Percentiles rank a stretch among this genome's conserved stretches.
phyloP scores from a whole-genome alignment of 192 early-diverging fungal species.

The Gigaspora rosea region DNA sequence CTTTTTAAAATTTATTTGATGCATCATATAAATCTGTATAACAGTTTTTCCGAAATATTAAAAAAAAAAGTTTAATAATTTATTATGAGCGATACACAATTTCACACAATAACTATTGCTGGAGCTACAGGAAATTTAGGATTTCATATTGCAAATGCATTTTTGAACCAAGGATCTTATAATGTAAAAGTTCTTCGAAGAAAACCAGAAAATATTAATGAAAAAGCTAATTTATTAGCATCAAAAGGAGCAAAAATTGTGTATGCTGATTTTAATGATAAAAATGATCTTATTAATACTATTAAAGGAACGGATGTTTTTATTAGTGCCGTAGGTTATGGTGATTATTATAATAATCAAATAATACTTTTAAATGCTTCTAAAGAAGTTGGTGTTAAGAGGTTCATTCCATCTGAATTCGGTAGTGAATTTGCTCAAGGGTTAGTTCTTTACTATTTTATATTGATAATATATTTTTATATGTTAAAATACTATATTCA shows the following conservation, averaged over 20 bases:
- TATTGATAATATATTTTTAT: background rate
- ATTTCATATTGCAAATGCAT: background rate
- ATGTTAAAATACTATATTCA: no score
- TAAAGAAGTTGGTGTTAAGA: constrained; percentile 15
- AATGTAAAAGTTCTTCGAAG: background rate
- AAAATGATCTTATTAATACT: constrained; percentile 18
- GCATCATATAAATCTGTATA: no score
- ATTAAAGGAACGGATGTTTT: constrained; percentile 23
- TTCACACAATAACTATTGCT: background rate
- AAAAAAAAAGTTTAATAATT: background rate
- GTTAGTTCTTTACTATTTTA: background rate
- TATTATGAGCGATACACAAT: background rate
- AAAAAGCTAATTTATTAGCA: constrained; percentile 1
- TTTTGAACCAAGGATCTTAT: background rate
- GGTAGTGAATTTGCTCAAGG: background rate
- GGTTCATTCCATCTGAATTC: constrained; percentile 27
- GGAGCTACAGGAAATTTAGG: background rate
- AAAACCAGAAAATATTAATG: background rate
- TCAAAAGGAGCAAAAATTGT: constrained; percentile 18
- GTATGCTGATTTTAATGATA: constrained; percentile 9
- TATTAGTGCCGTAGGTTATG: background rate
- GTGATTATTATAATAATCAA: background rate
- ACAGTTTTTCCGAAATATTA: no score
- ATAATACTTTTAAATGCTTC: background rate
- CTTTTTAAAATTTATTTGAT: no score